Conservation (phyloP, 768 basidiomycete genomes). For the Cytidiella melzeri region DNA sequence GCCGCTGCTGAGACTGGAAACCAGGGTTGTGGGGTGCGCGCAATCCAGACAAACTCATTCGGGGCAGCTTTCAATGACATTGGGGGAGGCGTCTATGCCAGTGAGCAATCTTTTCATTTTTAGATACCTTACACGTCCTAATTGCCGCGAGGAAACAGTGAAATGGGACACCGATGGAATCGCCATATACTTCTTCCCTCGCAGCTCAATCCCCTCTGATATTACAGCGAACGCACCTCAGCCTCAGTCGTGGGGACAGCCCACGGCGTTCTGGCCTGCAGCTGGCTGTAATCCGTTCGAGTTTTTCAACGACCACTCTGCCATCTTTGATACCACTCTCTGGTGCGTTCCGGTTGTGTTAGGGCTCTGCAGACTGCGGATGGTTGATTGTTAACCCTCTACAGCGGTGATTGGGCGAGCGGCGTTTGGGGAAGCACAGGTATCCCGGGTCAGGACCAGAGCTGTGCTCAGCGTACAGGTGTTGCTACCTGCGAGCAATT, state of each 20-base stretch:
- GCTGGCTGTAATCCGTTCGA: conserved; percentile 66
- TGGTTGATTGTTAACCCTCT: conserved; percentile 1
- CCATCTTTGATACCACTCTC: conserved; percentile 82
- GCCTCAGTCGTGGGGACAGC: conserved; percentile 70
- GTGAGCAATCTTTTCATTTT: conserved; percentile 39
- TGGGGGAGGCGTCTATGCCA: conserved; percentile 85
- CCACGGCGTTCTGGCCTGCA: conserved; percentile 78
- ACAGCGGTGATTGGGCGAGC: conserved; percentile 86
- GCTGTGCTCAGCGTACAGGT: conserved; percentile 80
- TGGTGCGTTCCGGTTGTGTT: conserved; percentile 43
- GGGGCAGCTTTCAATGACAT: conserved; percentile 84
- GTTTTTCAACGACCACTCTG: conserved; percentile 72
- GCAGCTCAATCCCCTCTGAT: conserved; percentile 69
- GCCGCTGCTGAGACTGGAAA: conserved; percentile 65
- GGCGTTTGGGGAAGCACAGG: conserved; percentile 68
- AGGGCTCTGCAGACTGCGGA: conserved; percentile 3
- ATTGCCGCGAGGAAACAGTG: conserved; percentile 37
- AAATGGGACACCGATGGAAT: conserved; percentile 75
- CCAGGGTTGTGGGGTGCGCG: conserved; percentile 77
- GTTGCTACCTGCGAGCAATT: conserved; percentile 76
- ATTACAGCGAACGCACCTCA: conserved; percentile 67
- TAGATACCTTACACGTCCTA: conserved; percentile 7
- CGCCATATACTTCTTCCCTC: conserved; percentile 76
- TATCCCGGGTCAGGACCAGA: conserved; percentile 78
- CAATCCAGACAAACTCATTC: conserved; percentile 55